Base-by-base conservation (phyloP, 768 basidiomycete genomes). In the Rhizopogon rudus region DNA sequence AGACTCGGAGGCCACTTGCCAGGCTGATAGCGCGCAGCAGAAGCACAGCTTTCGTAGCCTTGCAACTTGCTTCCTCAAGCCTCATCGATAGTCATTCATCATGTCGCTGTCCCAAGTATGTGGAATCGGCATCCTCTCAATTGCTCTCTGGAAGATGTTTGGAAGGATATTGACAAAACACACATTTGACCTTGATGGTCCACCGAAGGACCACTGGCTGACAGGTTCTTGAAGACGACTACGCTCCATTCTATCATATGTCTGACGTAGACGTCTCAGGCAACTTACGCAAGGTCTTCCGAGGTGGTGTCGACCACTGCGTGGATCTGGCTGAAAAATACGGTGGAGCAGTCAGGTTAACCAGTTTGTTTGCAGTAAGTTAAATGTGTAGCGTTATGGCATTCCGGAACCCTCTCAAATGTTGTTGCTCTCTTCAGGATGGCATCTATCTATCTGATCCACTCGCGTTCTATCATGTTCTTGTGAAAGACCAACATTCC, bases 401-500 rank as follows among this genome's bases (percentile, higher is more conserved):
- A 33, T 33, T 22, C 13, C 52, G 55, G 13, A 63, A 63, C 51
- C 41, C 45, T 9, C 16, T 8, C 5, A 33, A 37, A 49, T 37
- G 14, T 3, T 5, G 13, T 14, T 22, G 14, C 20, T 37, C 9
- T 37, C 20, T 7, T 7, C 20, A 49, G 48, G 48, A 49, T 9
- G 33, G 10, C 9, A 12, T 53, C 10, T 82, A 6, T 81, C 77
- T 57, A 67, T 81, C 71, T 37, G 81, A 82, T 61, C 78, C 80
- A 2, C 64, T 62, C 8, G 80, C 81, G 0, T 60, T 82, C 16
- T 75, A 79, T 35, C 73, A 68, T 28, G 76, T 82, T 39, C 59
- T 79, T 10, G 45, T 75, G 1, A 80, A 77, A 59, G 80, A 81
- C 31, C 77, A 78, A 57, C 72, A 77, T 42, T 67, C 74, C 10